phyloP scores from a whole-genome alignment of 2,329 filamentous ascomycete genomes.

The Fusarium hainanense region DNA sequence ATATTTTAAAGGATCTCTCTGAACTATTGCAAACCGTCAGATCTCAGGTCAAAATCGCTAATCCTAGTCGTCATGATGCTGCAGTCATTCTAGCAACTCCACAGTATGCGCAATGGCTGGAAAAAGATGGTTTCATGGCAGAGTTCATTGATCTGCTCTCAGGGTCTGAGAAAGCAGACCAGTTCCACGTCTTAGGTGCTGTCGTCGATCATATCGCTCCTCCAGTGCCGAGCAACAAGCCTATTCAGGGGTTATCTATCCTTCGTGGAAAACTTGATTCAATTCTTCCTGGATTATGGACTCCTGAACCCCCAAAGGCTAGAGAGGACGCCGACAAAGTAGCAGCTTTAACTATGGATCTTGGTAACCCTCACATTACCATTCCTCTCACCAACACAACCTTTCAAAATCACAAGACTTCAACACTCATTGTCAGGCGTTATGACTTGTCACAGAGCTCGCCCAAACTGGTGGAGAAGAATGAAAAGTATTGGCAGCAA shows the following conservation, averaged over 20 bases:
- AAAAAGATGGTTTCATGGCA: slow-evolving; percentile 56
- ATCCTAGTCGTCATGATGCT: slow-evolving; percentile 51
- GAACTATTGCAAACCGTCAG: slow-evolving; percentile 34
- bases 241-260: slow-evolving; percentile 62
- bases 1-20: slow-evolving; percentile 32
- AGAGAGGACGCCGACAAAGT: slow-evolving; percentile 50
- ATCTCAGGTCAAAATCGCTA: slow-evolving; percentile 43
- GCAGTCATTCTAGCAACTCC: slow-evolving; percentile 64
- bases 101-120: slow-evolving; percentile 60
- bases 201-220: slow-evolving; percentile 67
- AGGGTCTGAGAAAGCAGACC: slow-evolving; percentile 52
- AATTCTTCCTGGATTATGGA: slow-evolving; percentile 62
- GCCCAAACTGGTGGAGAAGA: slow-evolving; percentile 42
- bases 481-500: slow-evolving; percentile 55
- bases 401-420: slow-evolving; percentile 74
- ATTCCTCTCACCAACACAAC: slow-evolving; percentile 81
- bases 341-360: slow-evolving; percentile 56
- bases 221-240: slow-evolving; percentile 44
- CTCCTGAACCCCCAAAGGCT: slow-evolving; percentile 41
- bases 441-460: slow-evolving; percentile 43
- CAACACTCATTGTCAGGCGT: slow-evolving; percentile 63
- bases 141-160: slow-evolving; percentile 60
- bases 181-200: slow-evolving; percentile 63
- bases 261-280: slow-evolving; percentile 56
- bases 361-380: slow-evolving; percentile 56